Evolutionary conservation across 345 rosid genomes (phyloP), one percentile per base, ranked within the genome.

Genomic region (Sisymbrium irio): DNA sequence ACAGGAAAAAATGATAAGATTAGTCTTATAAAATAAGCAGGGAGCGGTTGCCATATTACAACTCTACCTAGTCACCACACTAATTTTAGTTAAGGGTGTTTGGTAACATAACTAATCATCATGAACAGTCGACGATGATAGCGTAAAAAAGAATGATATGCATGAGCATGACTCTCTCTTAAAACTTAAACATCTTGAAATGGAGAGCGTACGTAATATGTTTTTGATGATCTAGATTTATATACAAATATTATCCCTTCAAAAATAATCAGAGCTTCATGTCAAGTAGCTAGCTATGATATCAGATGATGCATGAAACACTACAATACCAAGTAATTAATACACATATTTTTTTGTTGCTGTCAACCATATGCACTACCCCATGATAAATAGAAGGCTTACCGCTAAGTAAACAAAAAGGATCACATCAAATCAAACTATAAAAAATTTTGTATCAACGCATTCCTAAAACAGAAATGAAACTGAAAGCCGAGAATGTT

Each of bases 51-150:
- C 59, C 72, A 65, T 65, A 73, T 64, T 44, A 55, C 7, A 55
- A 73, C 71, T 73, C 65, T 25, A 55, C 44, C 64, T 64, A 73
- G 40, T 44, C 77, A 55, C 37, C 47, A 56, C n/a, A 46, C 14
- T 56, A 32, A 45, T 22, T 50, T 32, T 45, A 44, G 57, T 56
- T 56, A 56, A 56, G 47, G 4, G 33, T 22, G 56, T 57, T 63
- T 33, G 30, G 58, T 45, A 37, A 56, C 37, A 65, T 55, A 65
- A 45, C 32, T 57, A 37, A 58, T 65, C 66, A 57, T 65, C 44
- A 37, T 27, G 37, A 56, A 74, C 20, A 65, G 15, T 54, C 15
- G 49, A 51, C 6, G 40, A 50, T 74, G 22, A 33, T 66, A 56
- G 56, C 51, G 66, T 65, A 46, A 74, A 65, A 73, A 17, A 14